Base-by-base conservation (phyloP, 2,329 filamentous ascomycete species). In the Coleophoma eucalyptorum region DNA sequence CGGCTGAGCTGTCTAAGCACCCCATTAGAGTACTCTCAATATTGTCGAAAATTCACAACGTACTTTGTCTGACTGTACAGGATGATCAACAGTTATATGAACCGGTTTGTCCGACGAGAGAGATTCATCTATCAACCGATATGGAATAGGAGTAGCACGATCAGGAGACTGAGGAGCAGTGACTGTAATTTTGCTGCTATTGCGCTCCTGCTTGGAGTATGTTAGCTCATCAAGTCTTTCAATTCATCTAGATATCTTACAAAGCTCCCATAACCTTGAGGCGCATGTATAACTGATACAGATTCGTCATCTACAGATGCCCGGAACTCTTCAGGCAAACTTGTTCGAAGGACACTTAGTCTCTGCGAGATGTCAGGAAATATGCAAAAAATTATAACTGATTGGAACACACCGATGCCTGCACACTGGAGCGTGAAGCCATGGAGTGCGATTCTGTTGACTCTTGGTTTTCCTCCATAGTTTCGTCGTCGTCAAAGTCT, bases 231-330 rank as follows among this genome's bases (percentile, higher is more conserved):
- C 48, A 48, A 20, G 31, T 20, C 12, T n/a, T 48, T 19, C 21
- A 10, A 38, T 35, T 41, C 47, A 16, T 40, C n/a, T 18, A 32
- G 13, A 32, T 43, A 40, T 66, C 80, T 65, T 67, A 94, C 89
- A 80, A 94, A 96, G 59, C 81, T 81, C 50, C 83, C 80, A 68
- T 94, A 97, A 55, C 87, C 89, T 57, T 90, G 79, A 0, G 92
- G 91, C 15, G 89, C 90, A 74, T 96, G 92, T 59, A 97, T 96
- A 49, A 96, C 92, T 1, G 92, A 97, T 48, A 90, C 80, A 20
- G 90, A 86, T 58, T 92, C 90, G 58, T 96, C 90, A 54, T 84
- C 84, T 20, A 79, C 79, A 48, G 73, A 72, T 47, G 78, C 76
- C 65, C 84, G 73, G 66, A 86, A 62, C 52, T 76, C 72, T 40